These are phyloP conservation scores for Zygosaccharomyces pseudorouxii DNA, from an alignment of 805 yeast species.

Conservation along the genomic window DNA sequence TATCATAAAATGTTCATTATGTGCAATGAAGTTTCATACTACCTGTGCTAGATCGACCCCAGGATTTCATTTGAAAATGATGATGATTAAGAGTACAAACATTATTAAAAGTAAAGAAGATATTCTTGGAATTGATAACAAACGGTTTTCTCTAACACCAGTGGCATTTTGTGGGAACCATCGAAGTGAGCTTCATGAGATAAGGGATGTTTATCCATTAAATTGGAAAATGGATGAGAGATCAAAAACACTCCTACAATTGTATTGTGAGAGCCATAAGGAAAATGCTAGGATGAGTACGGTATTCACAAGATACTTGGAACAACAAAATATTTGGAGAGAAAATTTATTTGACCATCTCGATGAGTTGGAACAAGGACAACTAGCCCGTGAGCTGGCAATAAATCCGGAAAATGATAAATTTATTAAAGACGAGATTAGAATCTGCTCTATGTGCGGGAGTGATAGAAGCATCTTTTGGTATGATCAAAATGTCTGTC, in stretches of 20 bases:
- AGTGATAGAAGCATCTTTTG: constrained; percentile 18
- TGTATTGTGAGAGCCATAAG: constrained; percentile 13
- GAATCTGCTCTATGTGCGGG: constrained; percentile 18
- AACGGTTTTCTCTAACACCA: neutral
- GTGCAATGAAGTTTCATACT: constrained; percentile 20
- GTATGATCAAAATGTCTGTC: constrained; percentile 20
- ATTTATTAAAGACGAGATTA: neutral
- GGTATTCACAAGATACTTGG: constrained; percentile 12
- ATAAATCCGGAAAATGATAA: neutral
- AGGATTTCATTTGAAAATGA: constrained; percentile 1
- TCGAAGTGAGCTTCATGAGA: neutral
- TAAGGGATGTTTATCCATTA: constrained; percentile 1
- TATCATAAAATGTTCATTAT: constrained; percentile 19
- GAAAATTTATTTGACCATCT: neutral
- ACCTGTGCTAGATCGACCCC: constrained; percentile 27
- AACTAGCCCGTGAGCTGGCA: neutral
- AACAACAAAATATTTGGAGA: constrained; percentile 4
- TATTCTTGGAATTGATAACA: neutral
- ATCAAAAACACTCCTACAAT: constrained; percentile 2
- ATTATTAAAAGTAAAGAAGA: neutral
- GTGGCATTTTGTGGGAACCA: constrained; percentile 9
- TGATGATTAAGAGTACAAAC: neutral
- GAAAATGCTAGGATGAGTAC: constrained; percentile 2
- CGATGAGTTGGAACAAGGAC: neutral
- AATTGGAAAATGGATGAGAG: neutral